phyloP scores from a whole-genome alignment of 345 rosid genomes.

The Triadica sebifera region DNA sequence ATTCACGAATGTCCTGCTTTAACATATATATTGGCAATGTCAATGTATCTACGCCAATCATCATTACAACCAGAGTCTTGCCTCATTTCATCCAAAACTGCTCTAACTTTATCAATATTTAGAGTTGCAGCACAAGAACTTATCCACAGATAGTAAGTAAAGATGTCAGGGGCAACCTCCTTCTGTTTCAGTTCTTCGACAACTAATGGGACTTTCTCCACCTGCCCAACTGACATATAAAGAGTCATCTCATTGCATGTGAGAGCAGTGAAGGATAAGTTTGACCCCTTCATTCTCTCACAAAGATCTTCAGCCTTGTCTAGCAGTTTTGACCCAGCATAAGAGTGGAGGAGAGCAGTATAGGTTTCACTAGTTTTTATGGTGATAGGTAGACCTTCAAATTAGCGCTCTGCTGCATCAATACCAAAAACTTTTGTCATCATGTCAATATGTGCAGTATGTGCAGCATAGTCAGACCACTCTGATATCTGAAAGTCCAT shows the following conservation, averaged over 20 bases:
- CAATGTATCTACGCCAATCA: constrained; percentile 57
- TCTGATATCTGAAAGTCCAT: constrained; percentile 61
- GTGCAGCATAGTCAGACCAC: constrained; percentile 72
- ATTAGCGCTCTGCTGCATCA: constrained; percentile 88
- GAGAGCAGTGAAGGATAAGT: constrained; percentile 55
- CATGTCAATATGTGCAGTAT: constrained; percentile 66
- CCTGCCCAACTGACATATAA: constrained; percentile 80
- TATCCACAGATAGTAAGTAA: constrained; percentile 83
- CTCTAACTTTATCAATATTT: constrained; percentile 50
- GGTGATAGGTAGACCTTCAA: constrained; percentile 51
- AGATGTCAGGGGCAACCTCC: constrained; percentile 67
- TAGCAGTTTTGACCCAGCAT: constrained; percentile 55
- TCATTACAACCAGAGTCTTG: constrained; percentile 40
- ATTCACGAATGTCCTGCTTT: constrained; percentile 46
- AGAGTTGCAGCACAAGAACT: constrained; percentile 80
- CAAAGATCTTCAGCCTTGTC: constrained; percentile 68
- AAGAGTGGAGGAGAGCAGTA: constrained; percentile 89
- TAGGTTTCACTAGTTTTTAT: constrained; percentile 74
- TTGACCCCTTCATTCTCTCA: constrained; percentile 48
- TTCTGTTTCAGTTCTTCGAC: constrained; percentile 53
- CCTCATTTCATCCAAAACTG: constrained; percentile 72
- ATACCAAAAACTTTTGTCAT: constrained; percentile 86
- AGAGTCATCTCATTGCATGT: constrained; percentile 92
- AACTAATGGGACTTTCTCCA: constrained; percentile 66
- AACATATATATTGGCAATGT: constrained; percentile 53